These are phyloP conservation scores for Kwoniella mangroviensis DNA, from an alignment of 768 basidiomycete species.

Conservation along the genomic window DNA sequence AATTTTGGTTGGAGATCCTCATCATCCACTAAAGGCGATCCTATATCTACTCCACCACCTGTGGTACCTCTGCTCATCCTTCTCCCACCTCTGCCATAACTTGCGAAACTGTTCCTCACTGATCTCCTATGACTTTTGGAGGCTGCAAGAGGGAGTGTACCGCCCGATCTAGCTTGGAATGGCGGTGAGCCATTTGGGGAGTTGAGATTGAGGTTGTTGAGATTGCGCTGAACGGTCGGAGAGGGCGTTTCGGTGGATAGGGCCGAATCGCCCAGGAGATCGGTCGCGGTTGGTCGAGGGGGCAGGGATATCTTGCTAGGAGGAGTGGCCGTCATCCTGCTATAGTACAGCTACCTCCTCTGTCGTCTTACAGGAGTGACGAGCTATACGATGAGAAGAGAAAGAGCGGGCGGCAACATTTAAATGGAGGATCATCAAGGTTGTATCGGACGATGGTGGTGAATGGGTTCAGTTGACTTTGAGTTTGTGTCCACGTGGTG, in stretches of 20 bases:
- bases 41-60: slow-evolving; percentile 9
- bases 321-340: slow-evolving; percentile 40
- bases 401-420: not conserved
- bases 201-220: slow-evolving; percentile 15
- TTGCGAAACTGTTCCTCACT: slow-evolving; percentile 33
- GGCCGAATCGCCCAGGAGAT: slow-evolving; percentile 25
- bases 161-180: slow-evolving; percentile 4
- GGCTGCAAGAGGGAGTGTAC: slow-evolving; percentile 9
- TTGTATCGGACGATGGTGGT: not conserved
- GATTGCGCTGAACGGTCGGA: slow-evolving; percentile 15
- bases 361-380: not conserved
- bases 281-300: slow-evolving; percentile 33
- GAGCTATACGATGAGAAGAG: not conserved
- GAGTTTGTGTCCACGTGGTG: slow-evolving; percentile 2
- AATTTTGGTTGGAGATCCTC: slow-evolving; percentile 40
- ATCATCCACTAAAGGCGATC: slow-evolving; percentile 23
- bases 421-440: not conserved
- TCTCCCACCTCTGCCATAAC: slow-evolving; percentile 26
- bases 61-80: slow-evolving; percentile 20
- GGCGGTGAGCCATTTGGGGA: slow-evolving; percentile 23
- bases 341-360: not conserved
- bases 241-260: slow-evolving; percentile 30
- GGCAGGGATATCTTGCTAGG: slow-evolving; percentile 40
- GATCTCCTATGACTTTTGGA: slow-evolving; percentile 19
- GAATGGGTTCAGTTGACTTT: not conserved